These are phyloP conservation scores for Ambrosia trifida DNA, from an alignment of 129 eudicot species.

Conservation along the genomic window DNA sequence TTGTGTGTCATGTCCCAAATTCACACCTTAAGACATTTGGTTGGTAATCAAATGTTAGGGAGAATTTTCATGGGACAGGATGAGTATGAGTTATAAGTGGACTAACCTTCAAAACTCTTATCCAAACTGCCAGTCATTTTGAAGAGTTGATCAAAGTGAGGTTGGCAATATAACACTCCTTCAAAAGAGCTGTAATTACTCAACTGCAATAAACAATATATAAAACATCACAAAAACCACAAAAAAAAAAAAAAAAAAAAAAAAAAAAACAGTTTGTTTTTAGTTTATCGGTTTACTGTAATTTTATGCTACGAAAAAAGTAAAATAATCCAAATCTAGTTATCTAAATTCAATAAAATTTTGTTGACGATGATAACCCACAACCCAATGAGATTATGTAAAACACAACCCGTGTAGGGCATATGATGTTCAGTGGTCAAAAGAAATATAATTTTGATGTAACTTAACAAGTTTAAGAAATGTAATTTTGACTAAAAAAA, in stretches of 20 bases:
- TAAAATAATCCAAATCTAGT: background rate
- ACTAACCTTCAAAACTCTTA: constrained; percentile 72
- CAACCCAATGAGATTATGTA: no score
- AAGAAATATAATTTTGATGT: no score
- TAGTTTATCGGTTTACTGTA: background rate
- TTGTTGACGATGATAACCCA: no score
- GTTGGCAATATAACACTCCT: constrained; percentile 75
- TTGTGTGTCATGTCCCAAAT: no score
- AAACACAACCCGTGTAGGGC: constrained; percentile 6
- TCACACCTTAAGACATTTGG: background rate
- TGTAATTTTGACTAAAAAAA: no score
- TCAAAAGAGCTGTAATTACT: constrained; percentile 68
- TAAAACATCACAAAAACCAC: background rate
- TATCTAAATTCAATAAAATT: background rate
- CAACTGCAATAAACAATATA: constrained; percentile 45
- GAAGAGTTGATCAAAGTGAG: constrained; percentile 75
- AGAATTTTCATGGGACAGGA: background rate
- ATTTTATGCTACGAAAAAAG: background rate
- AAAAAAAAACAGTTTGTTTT: background rate
- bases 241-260: no score
- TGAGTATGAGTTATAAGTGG: background rate
- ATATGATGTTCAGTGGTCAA: background rate
- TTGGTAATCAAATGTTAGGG: background rate
- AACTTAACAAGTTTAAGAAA: no score
- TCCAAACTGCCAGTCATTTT: constrained; percentile 85